Evolutionary conservation across 768 basidiomycete species (phyloP).

Genomic region (Kwoniella sp.): DNA sequence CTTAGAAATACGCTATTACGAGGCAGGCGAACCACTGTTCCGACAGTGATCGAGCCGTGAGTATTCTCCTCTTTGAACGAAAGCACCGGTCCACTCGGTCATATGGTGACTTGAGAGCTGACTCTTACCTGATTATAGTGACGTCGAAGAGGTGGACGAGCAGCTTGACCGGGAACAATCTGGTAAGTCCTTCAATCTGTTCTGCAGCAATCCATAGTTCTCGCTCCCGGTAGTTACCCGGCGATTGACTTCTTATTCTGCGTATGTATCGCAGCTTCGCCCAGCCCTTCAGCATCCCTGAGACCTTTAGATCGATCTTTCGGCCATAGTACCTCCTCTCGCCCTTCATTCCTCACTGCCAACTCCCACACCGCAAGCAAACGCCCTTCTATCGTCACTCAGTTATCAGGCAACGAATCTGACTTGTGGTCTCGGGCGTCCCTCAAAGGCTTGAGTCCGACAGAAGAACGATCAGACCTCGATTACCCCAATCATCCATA

Average conservation of each 20-base stretch:
- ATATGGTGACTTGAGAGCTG: too few species aligned
- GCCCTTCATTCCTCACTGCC: slow-evolving; percentile 29
- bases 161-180: slow-evolving; percentile 19
- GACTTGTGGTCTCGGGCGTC: slow-evolving; percentile 22
- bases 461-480: slow-evolving; percentile 16
- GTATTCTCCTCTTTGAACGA: slow-evolving; percentile 3
- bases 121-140: slow-evolving; percentile 12
- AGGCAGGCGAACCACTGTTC: slow-evolving; percentile 35
- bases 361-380: slow-evolving; percentile 25
- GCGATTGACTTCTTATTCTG: neutral
- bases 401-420: slow-evolving; percentile 34
- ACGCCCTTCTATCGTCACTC: slow-evolving; percentile 39
- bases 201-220: too few species aligned
- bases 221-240: too few species aligned
- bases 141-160: slow-evolving; percentile 42
- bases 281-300: slow-evolving; percentile 23
- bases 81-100: too few species aligned
- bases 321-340: slow-evolving; percentile 11
- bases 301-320: slow-evolving; percentile 16
- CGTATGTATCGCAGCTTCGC: slow-evolving; percentile 20
- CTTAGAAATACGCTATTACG: slow-evolving; percentile 19
- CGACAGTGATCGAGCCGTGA: slow-evolving; percentile 44
- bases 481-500: slow-evolving; percentile 2
- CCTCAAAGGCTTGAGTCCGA: slow-evolving; percentile 10
- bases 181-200: slow-evolving; percentile 19